These are phyloP conservation scores for Rhodotorula sp. DNA, from an alignment of 1,284 basidiomycete genomes.

Conservation along the genomic window DNA sequence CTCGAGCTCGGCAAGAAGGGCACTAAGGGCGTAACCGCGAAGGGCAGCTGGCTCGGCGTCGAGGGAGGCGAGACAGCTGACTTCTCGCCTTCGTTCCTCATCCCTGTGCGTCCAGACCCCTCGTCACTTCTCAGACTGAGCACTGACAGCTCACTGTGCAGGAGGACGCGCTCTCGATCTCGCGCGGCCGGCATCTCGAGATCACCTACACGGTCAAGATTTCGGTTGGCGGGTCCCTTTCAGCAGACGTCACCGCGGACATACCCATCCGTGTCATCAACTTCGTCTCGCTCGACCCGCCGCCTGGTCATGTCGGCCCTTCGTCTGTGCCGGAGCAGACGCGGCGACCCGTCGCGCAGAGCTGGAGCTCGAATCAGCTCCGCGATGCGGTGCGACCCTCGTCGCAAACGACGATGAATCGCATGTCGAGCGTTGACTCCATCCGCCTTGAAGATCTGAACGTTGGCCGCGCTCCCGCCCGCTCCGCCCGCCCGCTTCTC, in stretches of 20 bases:
- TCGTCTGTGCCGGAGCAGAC: slow-evolving; percentile 18
- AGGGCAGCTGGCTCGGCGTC: slow-evolving; percentile 85
- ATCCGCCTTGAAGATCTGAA: slow-evolving; percentile 38
- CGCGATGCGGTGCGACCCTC: not conserved
- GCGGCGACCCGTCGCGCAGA: slow-evolving; percentile 15
- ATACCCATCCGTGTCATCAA: slow-evolving; percentile 74
- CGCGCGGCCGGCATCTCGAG: slow-evolving; percentile 74
- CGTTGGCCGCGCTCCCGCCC: slow-evolving; percentile 11
- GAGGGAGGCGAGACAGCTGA: slow-evolving; percentile 63
- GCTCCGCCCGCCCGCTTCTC: slow-evolving; percentile 9
- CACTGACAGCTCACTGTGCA: slow-evolving; percentile 47
- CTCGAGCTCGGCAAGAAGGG: slow-evolving; percentile 69
- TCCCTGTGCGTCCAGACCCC: slow-evolving; percentile 64
- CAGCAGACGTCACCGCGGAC: slow-evolving; percentile 66
- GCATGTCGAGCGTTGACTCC: slow-evolving; percentile 35
- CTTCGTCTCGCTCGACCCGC: slow-evolving; percentile 77
- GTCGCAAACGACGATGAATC: not conserved
- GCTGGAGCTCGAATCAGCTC: slow-evolving; percentile 30
- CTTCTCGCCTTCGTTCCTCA: slow-evolving; percentile 64
- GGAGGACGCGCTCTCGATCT: slow-evolving; percentile 72
- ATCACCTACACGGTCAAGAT: slow-evolving; percentile 76
- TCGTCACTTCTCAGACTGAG: no score
- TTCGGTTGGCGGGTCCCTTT: slow-evolving; percentile 66
- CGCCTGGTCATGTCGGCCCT: slow-evolving; percentile 54
- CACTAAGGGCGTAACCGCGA: slow-evolving; percentile 71